Conservation (phyloP, 202 grass and related monocot genomes). For the Brachypodium distachyon region DNA sequence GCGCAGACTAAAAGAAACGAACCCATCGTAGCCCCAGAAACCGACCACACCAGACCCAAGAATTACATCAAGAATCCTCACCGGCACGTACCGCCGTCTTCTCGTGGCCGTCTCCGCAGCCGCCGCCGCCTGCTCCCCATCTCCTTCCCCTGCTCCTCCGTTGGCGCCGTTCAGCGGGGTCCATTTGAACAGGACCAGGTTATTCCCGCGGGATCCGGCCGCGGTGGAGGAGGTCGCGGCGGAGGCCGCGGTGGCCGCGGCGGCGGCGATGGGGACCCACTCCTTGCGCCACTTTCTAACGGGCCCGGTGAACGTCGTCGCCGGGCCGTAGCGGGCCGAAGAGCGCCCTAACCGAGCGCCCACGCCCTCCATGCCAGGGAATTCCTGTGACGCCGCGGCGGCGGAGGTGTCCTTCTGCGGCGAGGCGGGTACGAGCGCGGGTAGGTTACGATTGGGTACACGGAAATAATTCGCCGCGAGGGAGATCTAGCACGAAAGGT, state of each 20-base stretch:
- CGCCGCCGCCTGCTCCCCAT: background rate
- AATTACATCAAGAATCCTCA: conserved; percentile 29
- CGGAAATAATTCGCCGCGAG: background rate
- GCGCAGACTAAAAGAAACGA: conserved; percentile 1
- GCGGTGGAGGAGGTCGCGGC: background rate
- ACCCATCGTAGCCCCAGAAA: background rate
- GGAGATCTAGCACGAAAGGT: background rate
- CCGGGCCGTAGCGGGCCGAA: conserved; percentile 78
- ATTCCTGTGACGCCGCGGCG: background rate
- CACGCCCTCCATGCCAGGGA: conserved; percentile 56
- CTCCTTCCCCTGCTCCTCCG: background rate
- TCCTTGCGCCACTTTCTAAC: conserved; percentile 92
- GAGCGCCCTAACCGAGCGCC: conserved; percentile 71
- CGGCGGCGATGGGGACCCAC: conserved; percentile 44
- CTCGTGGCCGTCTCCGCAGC: conserved; percentile 10
- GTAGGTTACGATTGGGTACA: background rate
- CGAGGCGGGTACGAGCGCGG: background rate
- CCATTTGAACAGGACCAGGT: conserved; percentile 40
- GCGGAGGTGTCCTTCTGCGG: background rate
- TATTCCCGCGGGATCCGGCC: conserved; percentile 26
- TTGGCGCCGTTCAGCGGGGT: conserved; percentile 29
- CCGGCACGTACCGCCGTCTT: conserved; percentile 65
- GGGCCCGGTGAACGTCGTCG: conserved; percentile 73
- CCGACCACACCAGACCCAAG: background rate
- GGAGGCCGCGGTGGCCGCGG: conserved; percentile 4